These are phyloP conservation scores for Pseudogymnoascus destructans DNA, from an alignment of 2,329 filamentous ascomycete genomes.

Conservation along the genomic window DNA sequence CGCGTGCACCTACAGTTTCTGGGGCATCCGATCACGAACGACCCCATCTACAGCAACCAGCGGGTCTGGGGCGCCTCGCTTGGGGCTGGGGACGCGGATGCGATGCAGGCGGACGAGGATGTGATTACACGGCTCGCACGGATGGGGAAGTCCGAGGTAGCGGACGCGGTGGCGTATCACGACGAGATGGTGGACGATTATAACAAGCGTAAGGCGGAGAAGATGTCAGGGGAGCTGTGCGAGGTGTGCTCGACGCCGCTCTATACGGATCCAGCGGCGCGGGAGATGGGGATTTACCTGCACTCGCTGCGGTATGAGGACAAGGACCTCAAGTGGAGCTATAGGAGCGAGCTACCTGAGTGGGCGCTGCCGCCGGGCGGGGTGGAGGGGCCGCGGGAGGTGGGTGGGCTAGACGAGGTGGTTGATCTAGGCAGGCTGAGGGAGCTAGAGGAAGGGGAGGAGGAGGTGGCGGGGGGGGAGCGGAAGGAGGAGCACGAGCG, in stretches of 20 bases:
- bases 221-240: slow-evolving; percentile 77
- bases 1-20: slow-evolving; percentile 90
- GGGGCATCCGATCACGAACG: slow-evolving; percentile 90
- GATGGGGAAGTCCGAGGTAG: slow-evolving; percentile 91
- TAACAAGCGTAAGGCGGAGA: slow-evolving; percentile 81
- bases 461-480: not conserved
- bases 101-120: slow-evolving; percentile 64
- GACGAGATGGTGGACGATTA: slow-evolving; percentile 88
- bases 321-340: slow-evolving; percentile 70
- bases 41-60: slow-evolving; percentile 93
- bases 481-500: not conserved
- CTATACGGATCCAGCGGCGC: slow-evolving; percentile 81
- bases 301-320: slow-evolving; percentile 88
- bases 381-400: slow-evolving; percentile 48
- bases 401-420: slow-evolving; percentile 45
- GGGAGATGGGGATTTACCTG: slow-evolving; percentile 87
- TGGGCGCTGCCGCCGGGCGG: slow-evolving; percentile 70
- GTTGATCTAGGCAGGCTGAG: slow-evolving; percentile 36
- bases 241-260: slow-evolving; percentile 72
- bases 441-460: slow-evolving; percentile 1
- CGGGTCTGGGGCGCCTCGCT: slow-evolving; percentile 78
- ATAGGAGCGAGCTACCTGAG: slow-evolving; percentile 66
- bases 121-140: slow-evolving; percentile 72
- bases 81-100: slow-evolving; percentile 53
- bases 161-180: slow-evolving; percentile 83